Conservation (phyloP, 352 stramenopile genomes). For the Pythium rishiriense region DNA sequence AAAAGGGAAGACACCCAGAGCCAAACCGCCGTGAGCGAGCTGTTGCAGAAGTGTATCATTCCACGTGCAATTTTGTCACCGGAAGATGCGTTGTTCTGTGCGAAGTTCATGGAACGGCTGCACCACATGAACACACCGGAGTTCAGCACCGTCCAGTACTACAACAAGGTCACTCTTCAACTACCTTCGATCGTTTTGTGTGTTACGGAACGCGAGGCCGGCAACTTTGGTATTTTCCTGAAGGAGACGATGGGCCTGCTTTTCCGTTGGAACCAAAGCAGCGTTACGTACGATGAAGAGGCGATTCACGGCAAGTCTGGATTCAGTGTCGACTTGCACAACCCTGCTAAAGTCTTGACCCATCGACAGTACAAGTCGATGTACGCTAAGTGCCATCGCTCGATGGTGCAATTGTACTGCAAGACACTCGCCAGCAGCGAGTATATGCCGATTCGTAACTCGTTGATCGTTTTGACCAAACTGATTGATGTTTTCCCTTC, state of each 20-base stretch:
- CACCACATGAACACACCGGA: slow-evolving; percentile 71
- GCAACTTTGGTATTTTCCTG: slow-evolving; percentile 86
- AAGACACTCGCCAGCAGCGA: slow-evolving; percentile 61
- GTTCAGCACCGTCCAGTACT: slow-evolving; percentile 83
- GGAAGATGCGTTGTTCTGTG: slow-evolving; percentile 81
- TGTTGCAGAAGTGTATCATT: slow-evolving; percentile 84
- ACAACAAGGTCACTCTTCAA: slow-evolving; percentile 77
- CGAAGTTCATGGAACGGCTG: slow-evolving; percentile 85
- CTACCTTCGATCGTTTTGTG: slow-evolving; percentile 79
- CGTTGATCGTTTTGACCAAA: slow-evolving; percentile 87
- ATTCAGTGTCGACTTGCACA: slow-evolving; percentile 70
- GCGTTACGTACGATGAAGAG: slow-evolving; percentile 76
- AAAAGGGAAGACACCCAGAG: slow-evolving; percentile 34
- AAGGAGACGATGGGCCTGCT: slow-evolving; percentile 75
- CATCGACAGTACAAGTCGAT: slow-evolving; percentile 77
- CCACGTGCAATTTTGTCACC: slow-evolving; percentile 75
- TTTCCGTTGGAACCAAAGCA: slow-evolving; percentile 79
- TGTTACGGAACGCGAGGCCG: slow-evolving; percentile 80
- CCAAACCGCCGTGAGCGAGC: slow-evolving; percentile 55
- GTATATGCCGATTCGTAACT: slow-evolving; percentile 88
- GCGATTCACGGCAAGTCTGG: slow-evolving; percentile 69
- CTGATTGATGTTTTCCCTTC: slow-evolving; percentile 84
- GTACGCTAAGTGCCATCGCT: slow-evolving; percentile 77
- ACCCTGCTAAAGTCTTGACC: slow-evolving; percentile 54
- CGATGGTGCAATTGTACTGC: slow-evolving; percentile 64